phyloP scores from a whole-genome alignment of 2,329 filamentous ascomycete genomes.

The Neurospora sp. region DNA sequence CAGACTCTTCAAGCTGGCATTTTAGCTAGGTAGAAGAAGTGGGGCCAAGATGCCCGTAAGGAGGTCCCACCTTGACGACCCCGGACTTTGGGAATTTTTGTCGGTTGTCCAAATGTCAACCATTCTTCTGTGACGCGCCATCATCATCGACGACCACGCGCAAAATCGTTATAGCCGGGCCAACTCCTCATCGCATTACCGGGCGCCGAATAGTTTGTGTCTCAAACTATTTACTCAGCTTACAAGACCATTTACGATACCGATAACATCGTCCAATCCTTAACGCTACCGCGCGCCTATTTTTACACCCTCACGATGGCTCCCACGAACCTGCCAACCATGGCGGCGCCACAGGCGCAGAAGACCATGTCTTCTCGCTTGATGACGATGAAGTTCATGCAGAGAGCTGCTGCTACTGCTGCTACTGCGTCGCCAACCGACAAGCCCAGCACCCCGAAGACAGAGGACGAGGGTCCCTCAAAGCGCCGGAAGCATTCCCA shows the following conservation, averaged over 20 bases:
- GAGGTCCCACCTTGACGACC: neutral
- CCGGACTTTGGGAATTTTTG: neutral
- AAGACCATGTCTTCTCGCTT: conserved; percentile 76
- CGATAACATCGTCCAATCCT: neutral
- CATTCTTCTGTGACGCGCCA: neutral
- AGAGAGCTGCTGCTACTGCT: conserved; percentile 62
- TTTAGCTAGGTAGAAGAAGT: neutral
- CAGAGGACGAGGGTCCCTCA: conserved; percentile 38
- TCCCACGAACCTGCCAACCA: conserved; percentile 11
- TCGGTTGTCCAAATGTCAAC: neutral
- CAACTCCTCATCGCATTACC: neutral
- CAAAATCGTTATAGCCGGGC: neutral
- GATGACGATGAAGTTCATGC: conserved; percentile 97
- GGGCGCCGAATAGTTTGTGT: neutral
- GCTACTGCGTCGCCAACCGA: conserved; percentile 27
- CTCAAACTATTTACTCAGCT: neutral
- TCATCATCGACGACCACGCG: neutral
- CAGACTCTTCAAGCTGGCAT: neutral
- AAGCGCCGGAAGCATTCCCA: conserved; percentile 52
- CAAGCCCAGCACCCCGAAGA: conserved; percentile 32
- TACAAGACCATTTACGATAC: neutral
- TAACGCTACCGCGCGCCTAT: neutral
- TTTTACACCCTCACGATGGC: conserved; percentile 10
- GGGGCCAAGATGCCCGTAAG: neutral
- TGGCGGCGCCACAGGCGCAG: conserved; percentile 30